phyloP scores from a whole-genome alignment of 2,329 filamentous ascomycete species.

The Fusarium drepaniforme region DNA sequence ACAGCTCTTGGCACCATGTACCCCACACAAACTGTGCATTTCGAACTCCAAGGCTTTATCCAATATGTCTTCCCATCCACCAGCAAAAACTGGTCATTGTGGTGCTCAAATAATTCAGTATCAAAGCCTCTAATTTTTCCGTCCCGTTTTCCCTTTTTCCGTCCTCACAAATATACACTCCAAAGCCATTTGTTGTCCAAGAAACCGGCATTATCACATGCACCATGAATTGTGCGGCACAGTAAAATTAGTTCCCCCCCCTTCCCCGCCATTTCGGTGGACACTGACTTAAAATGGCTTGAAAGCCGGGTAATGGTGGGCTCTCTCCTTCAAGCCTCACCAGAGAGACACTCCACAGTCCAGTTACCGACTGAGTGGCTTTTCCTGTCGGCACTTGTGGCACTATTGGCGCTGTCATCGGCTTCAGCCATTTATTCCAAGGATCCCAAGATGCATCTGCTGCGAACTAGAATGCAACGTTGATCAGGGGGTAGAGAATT shows the following conservation, averaged over 20 bases:
- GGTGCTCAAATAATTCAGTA: neutral
- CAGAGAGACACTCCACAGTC: neutral
- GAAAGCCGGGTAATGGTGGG: neutral
- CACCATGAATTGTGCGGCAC: neutral
- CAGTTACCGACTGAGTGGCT: neutral
- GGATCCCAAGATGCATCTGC: neutral
- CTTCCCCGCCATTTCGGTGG: neutral
- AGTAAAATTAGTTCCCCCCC: neutral
- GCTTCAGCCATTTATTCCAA: neutral
- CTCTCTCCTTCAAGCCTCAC: neutral
- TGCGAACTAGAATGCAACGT: neutral
- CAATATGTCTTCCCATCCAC: no score
- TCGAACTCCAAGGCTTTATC: neutral
- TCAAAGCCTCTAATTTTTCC: neutral
- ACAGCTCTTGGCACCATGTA: neutral
- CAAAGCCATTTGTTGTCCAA: neutral
- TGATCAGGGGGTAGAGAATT: neutral
- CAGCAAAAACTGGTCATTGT: neutral
- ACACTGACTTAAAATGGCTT: neutral
- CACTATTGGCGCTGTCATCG: neutral
- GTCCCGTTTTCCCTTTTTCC: neutral
- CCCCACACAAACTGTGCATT: neutral
- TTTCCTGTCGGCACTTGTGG: neutral
- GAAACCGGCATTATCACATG: neutral
- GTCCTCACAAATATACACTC: neutral